phyloP scores from a whole-genome alignment of 352 stramenopile species.

The Phytopythium sindhum region DNA sequence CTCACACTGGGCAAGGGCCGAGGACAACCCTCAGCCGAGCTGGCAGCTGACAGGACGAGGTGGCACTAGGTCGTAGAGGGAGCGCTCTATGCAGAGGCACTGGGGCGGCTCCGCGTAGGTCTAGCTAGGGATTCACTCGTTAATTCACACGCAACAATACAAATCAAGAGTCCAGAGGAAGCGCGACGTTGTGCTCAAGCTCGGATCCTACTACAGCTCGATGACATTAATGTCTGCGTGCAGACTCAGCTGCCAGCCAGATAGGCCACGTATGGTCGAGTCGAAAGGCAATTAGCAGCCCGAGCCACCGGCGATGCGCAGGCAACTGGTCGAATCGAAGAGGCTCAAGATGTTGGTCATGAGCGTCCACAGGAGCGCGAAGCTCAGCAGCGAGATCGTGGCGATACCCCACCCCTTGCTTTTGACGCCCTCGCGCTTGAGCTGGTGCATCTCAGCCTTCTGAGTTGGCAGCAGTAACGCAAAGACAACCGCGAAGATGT shows the following conservation, averaged over 20 bases:
- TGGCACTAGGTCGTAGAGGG: no score
- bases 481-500: conserved; percentile 42
- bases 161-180: background rate
- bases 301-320: conserved; percentile 42
- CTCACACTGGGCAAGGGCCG: no score
- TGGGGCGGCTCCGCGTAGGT: no score
- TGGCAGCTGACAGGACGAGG: no score
- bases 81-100: no score
- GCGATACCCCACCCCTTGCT: background rate
- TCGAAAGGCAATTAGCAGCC: conserved; percentile 13
- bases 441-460: conserved; percentile 42
- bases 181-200: no score
- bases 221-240: background rate
- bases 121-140: no score
- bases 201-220: background rate
- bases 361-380: conserved; percentile 47
- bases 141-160: background rate
- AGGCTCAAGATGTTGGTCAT: conserved; percentile 67
- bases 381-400: conserved; percentile 19
- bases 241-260: background rate
- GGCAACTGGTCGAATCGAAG: conserved; percentile 46
- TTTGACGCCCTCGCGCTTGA: conserved; percentile 35
- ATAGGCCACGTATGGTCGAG: no score
- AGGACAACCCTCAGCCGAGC: no score
- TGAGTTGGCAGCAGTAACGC: conserved; percentile 48